These are phyloP conservation scores for Paraurostyla sp. DNA, from an alignment of 73 alveolate genomes.

Conservation along the genomic window DNA sequence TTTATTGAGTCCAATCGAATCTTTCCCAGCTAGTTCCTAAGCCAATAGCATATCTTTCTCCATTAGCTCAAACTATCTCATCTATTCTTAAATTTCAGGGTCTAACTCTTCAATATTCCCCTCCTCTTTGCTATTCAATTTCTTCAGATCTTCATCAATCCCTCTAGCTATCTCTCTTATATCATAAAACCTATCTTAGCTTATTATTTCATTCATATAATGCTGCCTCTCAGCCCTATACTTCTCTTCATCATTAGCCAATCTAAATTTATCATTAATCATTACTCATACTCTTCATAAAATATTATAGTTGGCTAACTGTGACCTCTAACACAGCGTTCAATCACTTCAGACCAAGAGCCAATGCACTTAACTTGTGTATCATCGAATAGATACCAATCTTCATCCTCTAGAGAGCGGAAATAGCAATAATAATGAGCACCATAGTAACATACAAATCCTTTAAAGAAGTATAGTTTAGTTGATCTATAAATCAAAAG, in stretches of 20 bases:
- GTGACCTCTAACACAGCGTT: not conserved
- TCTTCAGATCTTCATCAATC: not conserved
- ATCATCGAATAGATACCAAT: slow-evolving; percentile 40
- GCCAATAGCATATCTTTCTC: not conserved
- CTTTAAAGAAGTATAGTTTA: slow-evolving; percentile 40
- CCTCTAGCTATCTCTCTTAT: not conserved
- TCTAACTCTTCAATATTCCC: slow-evolving; percentile 3
- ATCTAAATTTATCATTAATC: not conserved
- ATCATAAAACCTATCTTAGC: not conserved
- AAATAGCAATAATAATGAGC: slow-evolving; percentile 9
- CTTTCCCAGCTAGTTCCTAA: not conserved
- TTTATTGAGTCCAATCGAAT: not conserved
- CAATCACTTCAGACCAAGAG: slow-evolving; percentile 13
- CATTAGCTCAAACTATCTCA: slow-evolving; percentile 9
- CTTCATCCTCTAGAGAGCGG: slow-evolving; percentile 1
- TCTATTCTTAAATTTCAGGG: slow-evolving; percentile 31
- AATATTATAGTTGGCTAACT: slow-evolving; percentile 21
- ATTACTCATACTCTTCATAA: not conserved
- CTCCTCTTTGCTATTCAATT: too few relatives aligned
- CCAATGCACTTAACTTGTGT: not conserved
- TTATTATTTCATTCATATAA: not conserved
- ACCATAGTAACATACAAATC: slow-evolving; percentile 24
- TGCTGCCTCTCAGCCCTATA: not conserved
- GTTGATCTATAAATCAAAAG: not conserved
- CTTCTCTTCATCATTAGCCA: not conserved